Evolutionary conservation across 208 protist genomes (phyloP), one percentile per base, ranked within the genome.

Genomic region (Crithidia bombi): DNA sequence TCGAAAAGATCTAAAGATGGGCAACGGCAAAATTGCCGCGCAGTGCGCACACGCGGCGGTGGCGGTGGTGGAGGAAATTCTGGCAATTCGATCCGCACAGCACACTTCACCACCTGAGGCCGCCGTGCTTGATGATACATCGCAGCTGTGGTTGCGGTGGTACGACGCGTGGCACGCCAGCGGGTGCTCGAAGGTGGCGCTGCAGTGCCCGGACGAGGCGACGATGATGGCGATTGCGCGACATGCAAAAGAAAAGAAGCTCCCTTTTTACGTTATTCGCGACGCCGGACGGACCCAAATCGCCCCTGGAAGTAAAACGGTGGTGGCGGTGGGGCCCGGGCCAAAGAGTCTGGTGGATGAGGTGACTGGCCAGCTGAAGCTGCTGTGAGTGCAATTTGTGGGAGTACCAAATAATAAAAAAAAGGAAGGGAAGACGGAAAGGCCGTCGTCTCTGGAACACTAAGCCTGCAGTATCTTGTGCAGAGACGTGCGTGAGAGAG

Each of bases 41-140:
- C 98, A 99, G 85, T 98, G 92, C 72, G 91, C 95, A 17, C 98
- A 99, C 76, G 98, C 96, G 2, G 92, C 94, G 21, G 80, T 98
- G 14, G 97, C 87, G 17, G 83, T 91, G 1, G 85, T 97, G 21
- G 83, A 97, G 51, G 75, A 86, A 21, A 55, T 93, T 7, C 26
- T 82, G 3, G 68, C 30, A 26, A 49, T 75, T 14, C 59, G 54
- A 25, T 30, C 52, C 32, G 67, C 43, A 52, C 56, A 47, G 71
- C n/a, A n/a, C n/a, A 0, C 33, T 19, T 3, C 23, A 1, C 33
- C 49, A 7, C 23, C 64, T 5, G 5, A 30, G n/a, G 23, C 19
- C 3, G 3, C 36, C 0, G 15, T 26, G 12, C 26, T 67, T 7
- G 61, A 61, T 57, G 23, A n/a, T 10, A 44, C 36, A 6, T 67